Base-by-base conservation (phyloP, 129 eudicot species). In the Lactuca sativa region DNA sequence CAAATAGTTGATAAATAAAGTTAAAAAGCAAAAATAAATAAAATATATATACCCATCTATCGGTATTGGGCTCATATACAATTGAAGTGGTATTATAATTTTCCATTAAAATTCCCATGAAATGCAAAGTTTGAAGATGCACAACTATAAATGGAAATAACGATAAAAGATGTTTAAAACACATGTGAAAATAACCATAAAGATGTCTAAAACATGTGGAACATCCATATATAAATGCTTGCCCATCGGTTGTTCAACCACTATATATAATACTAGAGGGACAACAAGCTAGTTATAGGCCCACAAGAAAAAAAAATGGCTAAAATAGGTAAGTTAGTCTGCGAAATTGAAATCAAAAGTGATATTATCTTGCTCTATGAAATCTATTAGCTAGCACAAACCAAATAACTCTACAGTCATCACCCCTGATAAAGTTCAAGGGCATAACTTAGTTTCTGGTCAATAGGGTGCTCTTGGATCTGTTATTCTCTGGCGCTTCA, bases 401-500 rank as follows among this genome's bases (percentile, higher is more conserved):
- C 81, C 81, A n/a, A 57, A 74, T 34, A 49, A 73, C 4, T 7
- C 60, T 3, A 36, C 77, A 30, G 12, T 43, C 47, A 64, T 66
- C 2, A 12, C 32, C 32, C 80, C 81, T 7, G 30, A 66, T 59
- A 60, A 41, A 4, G 32, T 76, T 4, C 43, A 51, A 48, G 6
- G 70, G 14, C 62, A 71, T 37, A 49, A 73, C 53, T 14, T 82
- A 47, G 76, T 41, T 67, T 41, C 66, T 3, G 86, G 86, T 48
- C 73, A 77, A 11, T 82, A 69, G 75, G 86, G 86, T 43, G 48
- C 55, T 1, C 54, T 30, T 51, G 82, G 82, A 36, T 72, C 73
- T 13, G 49, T 81, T 51, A 67, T 72, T 56, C n/a, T 48, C 12
- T 72, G 79, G 82, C 14, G 54, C 63, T 81, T 40, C 66, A 44